Percentiles rank a stretch among this genome's conserved stretches.
Evolutionary conservation across 2,329 filamentous ascomycete species (phyloP).

Genomic region (Rutstroemia sp.): DNA sequence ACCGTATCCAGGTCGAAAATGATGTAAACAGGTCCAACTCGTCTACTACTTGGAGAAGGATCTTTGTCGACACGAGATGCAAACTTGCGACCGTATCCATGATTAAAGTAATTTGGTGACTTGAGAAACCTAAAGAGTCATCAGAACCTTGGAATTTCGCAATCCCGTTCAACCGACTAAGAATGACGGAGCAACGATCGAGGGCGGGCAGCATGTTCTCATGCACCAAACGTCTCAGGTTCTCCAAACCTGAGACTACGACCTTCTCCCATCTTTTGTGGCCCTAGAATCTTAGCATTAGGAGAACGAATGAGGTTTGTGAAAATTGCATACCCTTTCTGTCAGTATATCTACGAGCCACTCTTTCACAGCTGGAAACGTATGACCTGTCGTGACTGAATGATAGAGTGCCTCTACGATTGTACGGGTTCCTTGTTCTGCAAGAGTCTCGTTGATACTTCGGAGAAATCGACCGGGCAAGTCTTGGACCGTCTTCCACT

Average conservation of each 20-base stretch:
- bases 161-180: constrained; percentile 76
- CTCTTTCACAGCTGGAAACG: constrained; percentile 66
- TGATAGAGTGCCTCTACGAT: constrained; percentile 77
- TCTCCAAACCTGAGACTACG: constrained; percentile 68
- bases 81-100: constrained; percentile 68
- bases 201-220: constrained; percentile 84
- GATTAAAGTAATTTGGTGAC: constrained; percentile 53
- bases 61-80: constrained; percentile 65
- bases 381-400: constrained; percentile 75
- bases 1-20: constrained; percentile 78
- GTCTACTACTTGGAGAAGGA: constrained; percentile 62
- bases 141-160: constrained; percentile 68
- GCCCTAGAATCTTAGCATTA: constrained; percentile 44
- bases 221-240: constrained; percentile 69
- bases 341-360: constrained; percentile 82
- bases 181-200: constrained; percentile 72
- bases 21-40: constrained; percentile 70
- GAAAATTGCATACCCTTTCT: constrained; percentile 54
- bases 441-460: constrained; percentile 68
- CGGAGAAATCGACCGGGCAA: constrained; percentile 71
- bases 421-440: constrained; percentile 54
- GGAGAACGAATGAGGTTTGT: not conserved
- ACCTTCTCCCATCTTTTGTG: constrained; percentile 95
- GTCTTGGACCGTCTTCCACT: constrained; percentile 78
- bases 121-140: constrained; percentile 59